These are phyloP conservation scores for Misopates orontium DNA, from an alignment of 257 asterid genomes.

Conservation along the genomic window DNA sequence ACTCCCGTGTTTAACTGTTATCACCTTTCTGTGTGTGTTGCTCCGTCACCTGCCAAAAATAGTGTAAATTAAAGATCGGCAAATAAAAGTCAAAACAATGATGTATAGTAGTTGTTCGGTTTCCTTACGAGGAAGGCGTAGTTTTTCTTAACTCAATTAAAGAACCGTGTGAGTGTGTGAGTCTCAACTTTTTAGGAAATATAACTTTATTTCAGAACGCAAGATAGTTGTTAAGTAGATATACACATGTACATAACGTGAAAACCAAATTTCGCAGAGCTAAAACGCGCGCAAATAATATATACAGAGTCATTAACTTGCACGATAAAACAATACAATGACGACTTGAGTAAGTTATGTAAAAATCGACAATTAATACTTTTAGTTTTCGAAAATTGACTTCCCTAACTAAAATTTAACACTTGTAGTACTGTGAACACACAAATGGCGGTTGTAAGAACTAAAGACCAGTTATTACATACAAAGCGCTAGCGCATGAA, in stretches of 20 bases:
- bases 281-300: slow-evolving; percentile 2
- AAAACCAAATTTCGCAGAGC: background rate
- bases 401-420: slow-evolving; percentile 11
- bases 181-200: background rate
- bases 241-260: background rate
- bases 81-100: no score
- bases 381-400: slow-evolving; percentile 10
- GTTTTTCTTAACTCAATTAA: no score
- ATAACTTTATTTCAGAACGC: background rate
- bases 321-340: background rate
- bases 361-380: background rate
- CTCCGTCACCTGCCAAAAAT: no score
- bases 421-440: background rate
- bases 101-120: no score
- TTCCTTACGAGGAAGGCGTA: no score
- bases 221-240: background rate
- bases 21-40: no score
- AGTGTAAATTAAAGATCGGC: no score
- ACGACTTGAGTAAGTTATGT: slow-evolving; percentile 6
- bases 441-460: slow-evolving; percentile 10
- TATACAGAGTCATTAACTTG: background rate
- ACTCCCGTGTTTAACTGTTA: no score
- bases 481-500: background rate
- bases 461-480: slow-evolving; percentile 10
- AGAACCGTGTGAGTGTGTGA: background rate